Evolutionary conservation across 495 filamentous ascomycete species (phyloP), one percentile per base, ranked within the genome.

Genomic region (Pyrenula aspistea): DNA sequence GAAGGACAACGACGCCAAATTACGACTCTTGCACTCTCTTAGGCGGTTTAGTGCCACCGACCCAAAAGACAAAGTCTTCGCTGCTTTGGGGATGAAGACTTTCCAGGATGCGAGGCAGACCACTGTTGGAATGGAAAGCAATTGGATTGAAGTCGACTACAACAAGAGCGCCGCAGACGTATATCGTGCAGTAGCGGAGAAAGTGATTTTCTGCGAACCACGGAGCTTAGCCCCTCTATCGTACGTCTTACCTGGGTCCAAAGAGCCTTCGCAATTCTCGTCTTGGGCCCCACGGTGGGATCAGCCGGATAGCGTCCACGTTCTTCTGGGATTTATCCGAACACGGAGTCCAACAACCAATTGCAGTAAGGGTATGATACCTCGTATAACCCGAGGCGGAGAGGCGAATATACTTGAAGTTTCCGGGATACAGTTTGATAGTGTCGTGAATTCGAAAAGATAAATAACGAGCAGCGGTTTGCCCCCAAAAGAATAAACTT

Each of bases 51-150:
- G 15, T 42, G 31, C 31, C 31, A 42, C 8, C 8, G 50, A 52
- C 8, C 19, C 50, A 10, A 8, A 24, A 20, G 56, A 48, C 22
- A 55, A 55, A 55, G 50, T 55, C 53, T 57, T 48, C 56, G 56
- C 53, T 54, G n/a, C 24, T 54, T 31, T 54, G 24, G 53, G 53
- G 24, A n/a, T 54, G 53, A 42, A 42, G 31, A 42, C 31, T 42
- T 42, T 42, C 15, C 31, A 42, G 31, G 31, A 42, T 42, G 15
- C 15, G 8, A 15, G 15, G 8, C 31, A 42, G 31, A 42, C 31
- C 4, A 15, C 8, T 42, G 4, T 15, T 15, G 15, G 31, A 4
- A 42, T 42, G 31, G 31, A 42, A 42, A 42, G 31, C 31, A 42
- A 42, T 42, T 42, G 31, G 31, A 42, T 42, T 42, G 15, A 42